Conservation (phyloP, 2,329 filamentous ascomycete genomes). For the Spiromastix sp. region DNA sequence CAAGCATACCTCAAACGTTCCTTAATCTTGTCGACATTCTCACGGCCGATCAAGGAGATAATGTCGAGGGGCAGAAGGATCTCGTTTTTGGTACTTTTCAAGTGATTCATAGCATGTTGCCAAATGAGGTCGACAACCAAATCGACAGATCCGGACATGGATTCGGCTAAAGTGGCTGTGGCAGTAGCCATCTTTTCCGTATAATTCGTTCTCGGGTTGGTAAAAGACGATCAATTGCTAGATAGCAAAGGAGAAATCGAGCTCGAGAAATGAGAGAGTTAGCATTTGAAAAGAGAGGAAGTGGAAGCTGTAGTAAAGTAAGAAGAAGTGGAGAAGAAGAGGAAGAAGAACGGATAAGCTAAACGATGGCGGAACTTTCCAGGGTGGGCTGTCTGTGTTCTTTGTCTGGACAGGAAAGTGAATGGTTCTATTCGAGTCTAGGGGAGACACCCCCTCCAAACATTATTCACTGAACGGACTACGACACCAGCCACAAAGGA, state of each 20-base stretch:
- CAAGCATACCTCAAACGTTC: conserved; percentile 20
- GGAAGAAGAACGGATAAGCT: background rate
- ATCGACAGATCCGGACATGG: conserved; percentile 9
- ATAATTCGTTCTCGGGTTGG: conserved; percentile 1
- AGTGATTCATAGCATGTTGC: conserved; percentile 21
- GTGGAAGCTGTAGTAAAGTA: background rate
- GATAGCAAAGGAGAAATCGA: background rate
- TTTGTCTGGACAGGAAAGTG: conserved; percentile 8
- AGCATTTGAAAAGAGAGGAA: background rate
- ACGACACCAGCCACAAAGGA: too few relatives aligned
- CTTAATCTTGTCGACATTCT: conserved; percentile 22
- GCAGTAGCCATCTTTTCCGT: conserved; percentile 12
- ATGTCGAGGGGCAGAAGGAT: conserved; percentile 23
- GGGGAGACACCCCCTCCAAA: conserved; percentile 1
- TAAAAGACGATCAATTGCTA: background rate
- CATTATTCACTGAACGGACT: too few relatives aligned
- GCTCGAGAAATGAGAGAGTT: background rate
- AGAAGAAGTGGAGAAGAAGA: conserved; percentile 4
- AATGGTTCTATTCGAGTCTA: conserved; percentile 4
- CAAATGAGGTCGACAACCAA: conserved; percentile 18
- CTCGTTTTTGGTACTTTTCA: conserved; percentile 21
- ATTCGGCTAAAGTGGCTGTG: conserved; percentile 2
- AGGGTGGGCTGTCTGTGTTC: conserved; percentile 7
- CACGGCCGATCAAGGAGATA: conserved; percentile 19
- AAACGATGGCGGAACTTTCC: conserved; percentile 6